A percentile compares a stretch with the other conserved stretches of the same genome.
phyloP scores from a whole-genome alignment of 2,329 filamentous ascomycete genomes.

The Cadophora sp. region DNA sequence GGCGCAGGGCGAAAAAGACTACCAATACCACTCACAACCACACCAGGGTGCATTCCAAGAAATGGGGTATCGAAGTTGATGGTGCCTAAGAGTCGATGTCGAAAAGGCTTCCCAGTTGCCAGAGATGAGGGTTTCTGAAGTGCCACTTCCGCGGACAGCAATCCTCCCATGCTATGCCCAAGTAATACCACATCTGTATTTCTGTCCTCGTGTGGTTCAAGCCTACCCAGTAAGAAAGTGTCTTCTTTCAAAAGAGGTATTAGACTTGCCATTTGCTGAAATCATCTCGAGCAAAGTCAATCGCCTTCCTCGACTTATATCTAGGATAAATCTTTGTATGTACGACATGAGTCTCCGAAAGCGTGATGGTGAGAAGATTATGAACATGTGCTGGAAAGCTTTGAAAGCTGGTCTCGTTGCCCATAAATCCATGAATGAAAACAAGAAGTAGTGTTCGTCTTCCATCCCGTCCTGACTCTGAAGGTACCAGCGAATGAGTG shows the following conservation, averaged over 20 bases:
- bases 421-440: conserved; percentile 92
- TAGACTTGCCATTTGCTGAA: conserved; percentile 75
- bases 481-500: conserved; percentile 44
- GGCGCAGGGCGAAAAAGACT: conserved; percentile 71
- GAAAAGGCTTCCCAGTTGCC: conserved; percentile 53
- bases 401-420: conserved; percentile 84
- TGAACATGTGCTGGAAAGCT: conserved; percentile 91
- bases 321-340: conserved; percentile 87
- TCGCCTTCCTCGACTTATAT: conserved; percentile 77
- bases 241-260: conserved; percentile 8
- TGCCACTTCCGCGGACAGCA: conserved; percentile 80
- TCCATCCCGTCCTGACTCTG: conserved; percentile 41
- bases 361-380: conserved; percentile 68
- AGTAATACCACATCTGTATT: conserved; percentile 82
- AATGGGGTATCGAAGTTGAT: conserved; percentile 88
- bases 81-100: conserved; percentile 79
- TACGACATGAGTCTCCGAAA: conserved; percentile 77
- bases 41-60: conserved; percentile 86
- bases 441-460: conserved; percentile 71
- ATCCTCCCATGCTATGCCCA: conserved; percentile 89
- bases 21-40: conserved; percentile 80
- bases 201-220: conserved; percentile 75
- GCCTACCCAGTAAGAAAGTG: conserved; percentile 52
- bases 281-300: conserved; percentile 78
- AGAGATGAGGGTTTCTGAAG: conserved; percentile 54